phyloP scores from a whole-genome alignment of 1,284 basidiomycete genomes.

The Pholiota adiposa region DNA sequence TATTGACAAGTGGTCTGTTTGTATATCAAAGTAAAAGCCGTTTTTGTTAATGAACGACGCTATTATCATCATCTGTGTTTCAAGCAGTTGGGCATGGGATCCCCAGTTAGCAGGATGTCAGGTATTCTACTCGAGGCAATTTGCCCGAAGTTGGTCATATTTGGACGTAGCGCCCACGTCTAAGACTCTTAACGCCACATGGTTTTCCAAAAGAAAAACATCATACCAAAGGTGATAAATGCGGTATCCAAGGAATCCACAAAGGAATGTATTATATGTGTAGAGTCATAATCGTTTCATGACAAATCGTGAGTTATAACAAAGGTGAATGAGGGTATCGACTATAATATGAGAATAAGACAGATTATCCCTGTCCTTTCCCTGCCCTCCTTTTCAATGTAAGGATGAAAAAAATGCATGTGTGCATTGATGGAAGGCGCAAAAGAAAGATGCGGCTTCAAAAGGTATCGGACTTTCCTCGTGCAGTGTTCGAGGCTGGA shows the following conservation, averaged over 20 bases:
- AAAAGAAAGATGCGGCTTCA: neutral
- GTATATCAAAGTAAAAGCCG: constrained; percentile 26
- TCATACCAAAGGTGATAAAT: neutral
- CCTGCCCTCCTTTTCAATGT: constrained; percentile 11
- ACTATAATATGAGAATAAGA: constrained; percentile 21
- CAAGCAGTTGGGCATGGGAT: neutral
- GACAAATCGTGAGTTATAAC: constrained; percentile 24
- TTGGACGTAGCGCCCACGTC: neutral
- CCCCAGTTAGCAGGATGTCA: neutral
- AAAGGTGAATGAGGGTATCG: constrained; percentile 18
- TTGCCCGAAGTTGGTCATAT: neutral
- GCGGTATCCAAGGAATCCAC: neutral
- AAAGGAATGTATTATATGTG: constrained; percentile 17
- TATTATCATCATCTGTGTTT: constrained; percentile 7
- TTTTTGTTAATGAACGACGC: constrained; percentile 22
- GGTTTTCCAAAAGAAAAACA: neutral
- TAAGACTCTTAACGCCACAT: too few relatives aligned
- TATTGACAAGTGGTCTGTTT: constrained; percentile 21
- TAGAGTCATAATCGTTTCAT: constrained; percentile 26
- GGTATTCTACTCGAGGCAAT: neutral
- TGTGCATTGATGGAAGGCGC: neutral
- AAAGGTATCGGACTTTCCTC: neutral
- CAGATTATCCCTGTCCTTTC: constrained; percentile 14
- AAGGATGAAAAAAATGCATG: constrained; percentile 1
- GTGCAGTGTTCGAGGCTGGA: neutral